phyloP scores from a whole-genome alignment of 2,329 filamentous ascomycete genomes.

The Aurifilum marmelostoma region DNA sequence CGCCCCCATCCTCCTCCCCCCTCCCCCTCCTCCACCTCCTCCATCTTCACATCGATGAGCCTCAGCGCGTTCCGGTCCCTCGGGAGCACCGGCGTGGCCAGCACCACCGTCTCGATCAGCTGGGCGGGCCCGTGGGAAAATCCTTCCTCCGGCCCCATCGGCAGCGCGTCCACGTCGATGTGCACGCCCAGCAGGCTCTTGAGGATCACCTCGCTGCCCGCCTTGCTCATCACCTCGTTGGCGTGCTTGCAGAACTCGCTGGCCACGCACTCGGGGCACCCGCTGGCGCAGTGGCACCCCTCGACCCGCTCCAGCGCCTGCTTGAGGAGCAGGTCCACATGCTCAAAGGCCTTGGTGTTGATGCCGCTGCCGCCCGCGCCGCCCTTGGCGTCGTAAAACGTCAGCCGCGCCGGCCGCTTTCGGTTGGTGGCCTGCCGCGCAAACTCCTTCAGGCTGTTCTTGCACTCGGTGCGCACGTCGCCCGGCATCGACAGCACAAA shows the following conservation, averaged over 20 bases:
- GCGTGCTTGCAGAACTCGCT: conserved; percentile 81
- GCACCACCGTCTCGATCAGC: conserved; percentile 85
- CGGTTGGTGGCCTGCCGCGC: conserved; percentile 68
- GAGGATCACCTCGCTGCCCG: conserved; percentile 80
- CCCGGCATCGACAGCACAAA: conserved; percentile 89
- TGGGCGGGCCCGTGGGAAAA: conserved; percentile 73
- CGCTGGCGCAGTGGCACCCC: conserved; percentile 74
- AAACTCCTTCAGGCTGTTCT: conserved; percentile 86
- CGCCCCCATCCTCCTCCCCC: conserved; percentile 12
- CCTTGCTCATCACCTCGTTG: conserved; percentile 94
- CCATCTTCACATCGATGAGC: conserved; percentile 30
- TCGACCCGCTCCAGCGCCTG: conserved; percentile 79
- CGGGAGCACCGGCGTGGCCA: conserved; percentile 67
- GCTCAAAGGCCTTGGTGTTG: conserved; percentile 91
- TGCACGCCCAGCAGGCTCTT: conserved; percentile 74
- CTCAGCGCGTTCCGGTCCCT: conserved; percentile 34
- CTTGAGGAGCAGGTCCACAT: conserved; percentile 75
- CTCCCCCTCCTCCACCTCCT: conserved; percentile 32
- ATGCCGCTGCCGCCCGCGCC: conserved; percentile 83
- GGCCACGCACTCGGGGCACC: conserved; percentile 89
- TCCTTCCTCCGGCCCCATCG: conserved; percentile 78
- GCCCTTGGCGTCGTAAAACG: conserved; percentile 92
- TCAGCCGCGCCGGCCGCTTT: conserved; percentile 85
- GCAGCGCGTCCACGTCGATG: conserved; percentile 81
- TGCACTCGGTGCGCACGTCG: conserved; percentile 94